A percentile compares a stretch with the other conserved stretches of the same genome.
Conservation (phyloP, 2,329 filamentous ascomycete species). For the Pseudogymnoascus sp. region DNA sequence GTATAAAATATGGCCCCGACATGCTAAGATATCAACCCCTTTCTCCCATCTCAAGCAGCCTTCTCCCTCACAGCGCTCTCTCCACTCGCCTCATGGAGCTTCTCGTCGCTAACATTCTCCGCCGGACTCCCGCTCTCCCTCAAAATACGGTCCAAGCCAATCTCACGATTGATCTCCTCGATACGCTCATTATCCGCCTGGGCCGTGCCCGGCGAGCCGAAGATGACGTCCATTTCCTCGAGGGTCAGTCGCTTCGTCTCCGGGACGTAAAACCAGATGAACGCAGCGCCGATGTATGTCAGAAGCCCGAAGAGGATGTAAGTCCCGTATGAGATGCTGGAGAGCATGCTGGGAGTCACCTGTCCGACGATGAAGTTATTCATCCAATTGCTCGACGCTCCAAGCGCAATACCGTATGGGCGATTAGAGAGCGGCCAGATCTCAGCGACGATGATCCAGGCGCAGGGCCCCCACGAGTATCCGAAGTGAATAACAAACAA, state of each 20-base stretch:
- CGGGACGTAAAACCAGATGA: slow-evolving; percentile 42
- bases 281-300: slow-evolving; percentile 49
- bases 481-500: slow-evolving; percentile 42
- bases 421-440: slow-evolving; percentile 65
- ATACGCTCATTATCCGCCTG: slow-evolving; percentile 40
- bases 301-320: slow-evolving; percentile 64
- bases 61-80: not conserved
- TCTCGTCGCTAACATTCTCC: slow-evolving; percentile 1
- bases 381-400: slow-evolving; percentile 59
- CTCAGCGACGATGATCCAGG: slow-evolving; percentile 68
- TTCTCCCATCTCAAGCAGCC: not conserved
- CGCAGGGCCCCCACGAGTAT: slow-evolving; percentile 66
- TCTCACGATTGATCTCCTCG: slow-evolving; percentile 63
- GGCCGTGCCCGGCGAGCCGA: slow-evolving; percentile 27
- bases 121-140: not conserved
- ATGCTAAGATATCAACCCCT: not conserved
- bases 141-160: slow-evolving; percentile 44
- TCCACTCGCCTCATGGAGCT: not conserved
- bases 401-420: slow-evolving; percentile 62
- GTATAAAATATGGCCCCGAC: not conserved
- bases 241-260: slow-evolving; percentile 46
- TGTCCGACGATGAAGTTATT: slow-evolving; percentile 57
- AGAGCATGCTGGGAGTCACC: slow-evolving; percentile 61
- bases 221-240: slow-evolving; percentile 57
- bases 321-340: slow-evolving; percentile 57